These are phyloP conservation scores for Naganishia albida DNA, from an alignment of 1,284 basidiomycete species.

Conservation along the genomic window DNA sequence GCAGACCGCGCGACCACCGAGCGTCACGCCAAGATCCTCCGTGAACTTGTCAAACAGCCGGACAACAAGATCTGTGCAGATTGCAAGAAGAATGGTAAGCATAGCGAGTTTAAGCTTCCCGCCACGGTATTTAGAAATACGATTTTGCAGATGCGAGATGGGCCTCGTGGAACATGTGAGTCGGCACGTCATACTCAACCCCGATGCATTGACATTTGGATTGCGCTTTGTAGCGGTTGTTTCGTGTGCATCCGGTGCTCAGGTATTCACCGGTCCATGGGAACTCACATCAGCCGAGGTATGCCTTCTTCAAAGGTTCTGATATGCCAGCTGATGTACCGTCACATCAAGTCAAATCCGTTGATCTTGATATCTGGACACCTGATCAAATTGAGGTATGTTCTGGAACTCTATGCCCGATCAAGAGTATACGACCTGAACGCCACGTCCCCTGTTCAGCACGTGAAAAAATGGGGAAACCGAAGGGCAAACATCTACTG, in stretches of 20 bases:
- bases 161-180: conserved; percentile 96
- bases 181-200: conserved; percentile 1
- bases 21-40: conserved; percentile 69
- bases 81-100: conserved; percentile 84
- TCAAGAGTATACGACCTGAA: not conserved
- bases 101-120: not conserved
- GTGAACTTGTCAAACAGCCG: conserved; percentile 79
- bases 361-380: conserved; percentile 97
- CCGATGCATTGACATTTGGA: not conserved
- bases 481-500: conserved; percentile 88
- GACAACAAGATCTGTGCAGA: conserved; percentile 95
- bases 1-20: conserved; percentile 80
- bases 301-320: conserved; percentile 17
- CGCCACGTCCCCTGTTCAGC: conserved; percentile 55
- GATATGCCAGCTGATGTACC: not conserved
- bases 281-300: conserved; percentile 89
- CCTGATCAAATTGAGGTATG: conserved; percentile 93
- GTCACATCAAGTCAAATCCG: conserved; percentile 72
- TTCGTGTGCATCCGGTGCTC: conserved; percentile 97
- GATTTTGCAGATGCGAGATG: conserved; percentile 78
- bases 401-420: conserved; percentile 27
- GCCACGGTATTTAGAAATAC: not conserved
- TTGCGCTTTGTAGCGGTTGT: conserved; percentile 64
- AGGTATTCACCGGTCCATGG: conserved; percentile 97
- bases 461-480: conserved; percentile 94